phyloP scores from a whole-genome alignment of 2,329 filamentous ascomycete species.

The Xylaria sp. region DNA sequence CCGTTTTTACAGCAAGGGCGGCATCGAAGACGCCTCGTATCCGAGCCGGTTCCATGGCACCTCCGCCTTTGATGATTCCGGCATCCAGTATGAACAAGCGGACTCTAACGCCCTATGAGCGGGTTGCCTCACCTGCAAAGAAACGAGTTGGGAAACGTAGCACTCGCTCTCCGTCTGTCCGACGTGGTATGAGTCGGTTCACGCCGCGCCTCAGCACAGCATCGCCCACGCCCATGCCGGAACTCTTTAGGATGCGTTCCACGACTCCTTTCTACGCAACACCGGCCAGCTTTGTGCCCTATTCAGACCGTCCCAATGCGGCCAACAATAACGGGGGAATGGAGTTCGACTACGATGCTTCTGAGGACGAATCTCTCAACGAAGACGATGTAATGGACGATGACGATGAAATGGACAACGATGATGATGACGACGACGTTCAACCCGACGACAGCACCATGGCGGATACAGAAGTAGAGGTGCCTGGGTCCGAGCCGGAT shows the following conservation, averaged over 20 bases:
- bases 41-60: constrained; percentile 51
- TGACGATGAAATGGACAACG: constrained; percentile 20
- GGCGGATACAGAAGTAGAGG: constrained; percentile 26
- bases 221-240: constrained; percentile 41
- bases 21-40: constrained; percentile 43
- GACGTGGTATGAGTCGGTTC: constrained; percentile 27
- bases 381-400: constrained; percentile 22
- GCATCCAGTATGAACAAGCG: constrained; percentile 41
- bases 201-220: constrained; percentile 52
- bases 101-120: constrained; percentile 39
- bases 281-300: constrained; percentile 60
- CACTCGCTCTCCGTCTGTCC: constrained; percentile 52
- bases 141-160: constrained; percentile 40
- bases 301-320: constrained; percentile 28
- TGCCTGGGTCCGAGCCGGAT: constrained; percentile 31
- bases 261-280: constrained; percentile 66
- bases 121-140: constrained; percentile 30
- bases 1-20: constrained; percentile 36
- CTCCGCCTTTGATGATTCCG: constrained; percentile 36
- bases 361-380: no score
- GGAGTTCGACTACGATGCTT: constrained; percentile 16
- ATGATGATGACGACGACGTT: constrained; percentile 26
- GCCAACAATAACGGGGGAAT: constrained; percentile 31
- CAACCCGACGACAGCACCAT: constrained; percentile 29
- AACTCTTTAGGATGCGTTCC: constrained; percentile 33